phyloP scores from a whole-genome alignment of 2,329 filamentous ascomycete genomes.

The Saccharata proteae region DNA sequence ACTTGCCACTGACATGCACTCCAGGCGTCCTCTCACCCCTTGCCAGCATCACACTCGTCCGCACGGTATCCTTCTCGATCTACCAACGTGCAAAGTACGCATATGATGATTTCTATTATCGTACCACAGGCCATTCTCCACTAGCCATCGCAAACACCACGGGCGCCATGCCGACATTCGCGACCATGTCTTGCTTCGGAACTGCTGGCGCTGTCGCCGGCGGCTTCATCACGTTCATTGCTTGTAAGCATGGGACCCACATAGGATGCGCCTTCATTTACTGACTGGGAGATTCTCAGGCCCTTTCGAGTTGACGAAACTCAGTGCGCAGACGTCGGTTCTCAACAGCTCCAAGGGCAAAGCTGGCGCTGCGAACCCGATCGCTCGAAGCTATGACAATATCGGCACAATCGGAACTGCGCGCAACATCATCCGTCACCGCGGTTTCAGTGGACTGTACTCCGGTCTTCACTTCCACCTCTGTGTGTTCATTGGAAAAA shows the following conservation, averaged over 20 bases:
- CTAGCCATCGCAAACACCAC: constrained; percentile 58
- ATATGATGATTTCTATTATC: constrained; percentile 58
- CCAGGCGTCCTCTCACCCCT: constrained; percentile 68
- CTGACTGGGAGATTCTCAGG: constrained; percentile 29
- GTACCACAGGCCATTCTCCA: constrained; percentile 54
- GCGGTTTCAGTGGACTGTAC: constrained; percentile 63
- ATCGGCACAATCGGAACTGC: constrained; percentile 68
- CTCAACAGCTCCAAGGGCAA: constrained; percentile 49
- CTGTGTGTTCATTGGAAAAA: constrained; percentile 41
- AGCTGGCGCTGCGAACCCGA: constrained; percentile 21
- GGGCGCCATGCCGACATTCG: constrained; percentile 59
- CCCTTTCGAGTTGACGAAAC: constrained; percentile 81
- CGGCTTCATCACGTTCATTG: constrained; percentile 65
- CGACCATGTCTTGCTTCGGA: constrained; percentile 65
- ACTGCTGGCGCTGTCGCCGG: constrained; percentile 68
- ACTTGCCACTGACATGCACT: constrained; percentile 9
- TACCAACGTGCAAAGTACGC: constrained; percentile 67
- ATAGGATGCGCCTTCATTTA: background rate
- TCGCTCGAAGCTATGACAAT: constrained; percentile 54
- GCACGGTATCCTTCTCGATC: constrained; percentile 67
- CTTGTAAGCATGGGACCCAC: constrained; percentile 38
- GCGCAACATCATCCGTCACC: constrained; percentile 62
- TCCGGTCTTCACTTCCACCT: constrained; percentile 71
- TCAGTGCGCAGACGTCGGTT: constrained; percentile 75
- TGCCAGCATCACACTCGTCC: constrained; percentile 63